Conservation (phyloP, 805 yeast species). For the Nakazawaea siamensis region DNA sequence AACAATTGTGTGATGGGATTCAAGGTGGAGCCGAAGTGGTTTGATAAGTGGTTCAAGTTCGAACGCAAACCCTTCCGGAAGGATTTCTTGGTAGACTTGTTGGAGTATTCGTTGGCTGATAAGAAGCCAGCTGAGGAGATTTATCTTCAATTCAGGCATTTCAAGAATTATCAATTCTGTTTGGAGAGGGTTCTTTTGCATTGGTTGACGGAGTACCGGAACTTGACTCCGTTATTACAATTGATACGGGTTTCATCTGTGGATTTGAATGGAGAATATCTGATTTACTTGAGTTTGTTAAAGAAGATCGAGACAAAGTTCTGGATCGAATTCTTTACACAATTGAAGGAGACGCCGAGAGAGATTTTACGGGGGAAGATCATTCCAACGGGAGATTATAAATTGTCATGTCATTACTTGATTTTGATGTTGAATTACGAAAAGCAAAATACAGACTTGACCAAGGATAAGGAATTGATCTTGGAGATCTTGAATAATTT, state of each 20-base stretch:
- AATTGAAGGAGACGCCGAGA: slow-evolving; percentile 34
- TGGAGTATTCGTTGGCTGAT: slow-evolving; percentile 34
- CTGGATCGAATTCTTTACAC: slow-evolving; percentile 40
- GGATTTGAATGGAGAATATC: slow-evolving; percentile 12
- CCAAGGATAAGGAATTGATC: slow-evolving; percentile 31
- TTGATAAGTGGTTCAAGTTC: slow-evolving; percentile 12
- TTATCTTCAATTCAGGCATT: slow-evolving; percentile 28
- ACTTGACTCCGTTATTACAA: slow-evolving; percentile 24
- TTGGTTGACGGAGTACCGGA: slow-evolving; percentile 17
- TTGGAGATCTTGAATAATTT: slow-evolving; percentile 35
- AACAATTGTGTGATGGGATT: slow-evolving; percentile 42
- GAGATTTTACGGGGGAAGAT: slow-evolving; percentile 33
- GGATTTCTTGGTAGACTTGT: slow-evolving; percentile 35
- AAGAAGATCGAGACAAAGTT: slow-evolving; percentile 44
- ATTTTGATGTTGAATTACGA: slow-evolving; percentile 45
- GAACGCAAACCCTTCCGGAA: slow-evolving; percentile 27
- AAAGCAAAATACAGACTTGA: slow-evolving; percentile 21
- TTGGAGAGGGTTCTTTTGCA: slow-evolving; percentile 40
- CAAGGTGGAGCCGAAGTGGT: slow-evolving; percentile 28
- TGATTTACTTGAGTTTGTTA: slow-evolving; percentile 41
- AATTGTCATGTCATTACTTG: slow-evolving; percentile 41
- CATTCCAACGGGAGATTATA: slow-evolving; percentile 30
- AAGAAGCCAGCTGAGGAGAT: slow-evolving; percentile 2
- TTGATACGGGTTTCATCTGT: slow-evolving; percentile 15
- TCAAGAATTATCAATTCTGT: slow-evolving; percentile 38